phyloP scores from a whole-genome alignment of 2,329 filamentous ascomycete species.

The Colletotrichum sp. region DNA sequence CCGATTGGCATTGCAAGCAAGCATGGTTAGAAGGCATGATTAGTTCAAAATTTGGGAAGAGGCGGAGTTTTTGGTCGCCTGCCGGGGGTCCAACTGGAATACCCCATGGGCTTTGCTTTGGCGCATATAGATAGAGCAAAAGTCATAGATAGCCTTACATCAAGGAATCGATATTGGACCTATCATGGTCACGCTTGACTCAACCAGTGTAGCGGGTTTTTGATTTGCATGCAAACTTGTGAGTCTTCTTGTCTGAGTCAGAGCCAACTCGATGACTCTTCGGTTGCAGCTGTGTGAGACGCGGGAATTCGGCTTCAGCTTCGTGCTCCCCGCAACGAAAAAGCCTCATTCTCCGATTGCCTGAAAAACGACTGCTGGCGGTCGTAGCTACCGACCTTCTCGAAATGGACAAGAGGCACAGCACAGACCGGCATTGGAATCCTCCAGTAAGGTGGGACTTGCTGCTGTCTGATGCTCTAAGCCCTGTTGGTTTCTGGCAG shows the following conservation, averaged over 20 bases:
- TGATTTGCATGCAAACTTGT: not conserved
- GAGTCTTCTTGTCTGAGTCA: not conserved
- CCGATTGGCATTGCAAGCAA: conserved; percentile 2
- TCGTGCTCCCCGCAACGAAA: not conserved
- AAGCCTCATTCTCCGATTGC: not conserved
- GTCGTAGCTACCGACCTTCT: conserved; percentile 1
- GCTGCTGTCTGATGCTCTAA: not conserved
- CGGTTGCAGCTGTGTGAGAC: not conserved
- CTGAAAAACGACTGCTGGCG: not conserved
- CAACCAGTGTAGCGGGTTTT: not conserved
- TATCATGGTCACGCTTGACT: not conserved
- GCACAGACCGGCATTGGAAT: too few relatives aligned
- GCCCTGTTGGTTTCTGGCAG: not conserved
- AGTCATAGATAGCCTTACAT: not conserved
- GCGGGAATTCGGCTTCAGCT: not conserved
- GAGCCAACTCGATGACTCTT: not conserved
- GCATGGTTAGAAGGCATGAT: not conserved
- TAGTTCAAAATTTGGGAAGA: not conserved
- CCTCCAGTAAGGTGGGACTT: too few relatives aligned
- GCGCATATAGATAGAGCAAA: not conserved
- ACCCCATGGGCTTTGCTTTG: not conserved
- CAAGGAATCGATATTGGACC: not conserved
- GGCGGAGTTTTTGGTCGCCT: not conserved
- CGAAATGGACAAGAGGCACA: not conserved
- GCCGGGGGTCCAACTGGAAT: not conserved